Percentiles rank a stretch among this genome's conserved stretches.
phyloP scores from a whole-genome alignment of 2,329 filamentous ascomycete species.

The Golovinomyces cichoracearum region DNA sequence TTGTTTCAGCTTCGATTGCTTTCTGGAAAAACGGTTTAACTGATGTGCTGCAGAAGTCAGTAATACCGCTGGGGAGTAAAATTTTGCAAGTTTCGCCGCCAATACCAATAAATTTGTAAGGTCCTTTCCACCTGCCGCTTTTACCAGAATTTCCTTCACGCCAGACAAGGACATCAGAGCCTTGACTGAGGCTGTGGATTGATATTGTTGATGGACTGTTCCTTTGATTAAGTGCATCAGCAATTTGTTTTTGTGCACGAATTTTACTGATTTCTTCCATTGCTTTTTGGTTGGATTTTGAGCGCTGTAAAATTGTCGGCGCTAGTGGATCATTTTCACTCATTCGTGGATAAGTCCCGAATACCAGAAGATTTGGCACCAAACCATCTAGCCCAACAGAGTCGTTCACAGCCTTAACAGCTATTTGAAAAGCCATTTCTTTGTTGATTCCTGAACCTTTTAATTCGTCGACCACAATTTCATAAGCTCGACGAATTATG shows the following conservation, averaged over 20 bases:
- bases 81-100: not conserved
- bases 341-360: not conserved
- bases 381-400: not conserved
- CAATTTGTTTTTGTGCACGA: not conserved
- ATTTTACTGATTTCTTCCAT: not conserved
- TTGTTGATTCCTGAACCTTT: not conserved
- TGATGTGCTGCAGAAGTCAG: not conserved
- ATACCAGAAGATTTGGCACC: not conserved
- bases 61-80: not conserved
- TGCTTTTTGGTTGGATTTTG: conserved; percentile 2
- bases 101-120: not conserved
- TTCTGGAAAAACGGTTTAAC: not conserved
- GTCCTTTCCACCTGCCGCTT: not conserved
- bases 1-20: not conserved
- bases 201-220: not conserved
- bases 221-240: not conserved
- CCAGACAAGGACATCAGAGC: not conserved
- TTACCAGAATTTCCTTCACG: not conserved
- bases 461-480: not conserved
- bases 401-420: not conserved
- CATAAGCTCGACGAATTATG: not conserved
- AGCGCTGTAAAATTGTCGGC: not conserved
- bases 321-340: not conserved
- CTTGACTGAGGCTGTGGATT: not conserved
- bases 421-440: not conserved